phyloP scores from a whole-genome alignment of 2,329 filamentous ascomycete genomes.

The Balansia obtecta region DNA sequence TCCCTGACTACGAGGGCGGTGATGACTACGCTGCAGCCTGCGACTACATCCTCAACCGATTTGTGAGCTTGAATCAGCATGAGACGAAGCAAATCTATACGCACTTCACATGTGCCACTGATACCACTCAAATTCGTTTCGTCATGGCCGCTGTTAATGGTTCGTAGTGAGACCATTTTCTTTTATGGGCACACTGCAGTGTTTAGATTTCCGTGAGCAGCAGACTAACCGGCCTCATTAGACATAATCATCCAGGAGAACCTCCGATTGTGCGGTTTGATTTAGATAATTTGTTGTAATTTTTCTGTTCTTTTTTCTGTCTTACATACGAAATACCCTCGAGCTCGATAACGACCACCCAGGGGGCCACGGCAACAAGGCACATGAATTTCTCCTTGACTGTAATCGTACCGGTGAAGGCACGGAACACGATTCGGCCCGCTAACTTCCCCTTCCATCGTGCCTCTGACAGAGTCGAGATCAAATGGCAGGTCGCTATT shows the following conservation, averaged over 20 bases:
- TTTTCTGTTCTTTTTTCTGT: slow-evolving; percentile 12
- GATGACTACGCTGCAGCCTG: slow-evolving; percentile 92
- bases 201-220: not conserved
- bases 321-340: slow-evolving; percentile 31
- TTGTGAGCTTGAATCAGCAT: slow-evolving; percentile 96
- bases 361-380: slow-evolving; percentile 25
- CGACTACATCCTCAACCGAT: slow-evolving; percentile 98
- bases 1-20: slow-evolving; percentile 86
- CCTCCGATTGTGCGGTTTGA: slow-evolving; percentile 88
- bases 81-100: slow-evolving; percentile 99
- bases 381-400: slow-evolving; percentile 19
- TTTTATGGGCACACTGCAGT: not conserved
- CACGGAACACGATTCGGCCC: slow-evolving; percentile 8
- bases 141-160: slow-evolving; percentile 99
- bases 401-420: slow-evolving; percentile 18
- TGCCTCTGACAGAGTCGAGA: not conserved
- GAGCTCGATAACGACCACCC: slow-evolving; percentile 27
- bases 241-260: slow-evolving; percentile 99
- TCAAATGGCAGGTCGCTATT: not conserved
- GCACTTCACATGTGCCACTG: slow-evolving; percentile 96
- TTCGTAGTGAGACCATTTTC: slow-evolving; percentile 32
- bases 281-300: slow-evolving; percentile 47
- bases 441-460: not conserved
- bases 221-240: slow-evolving; percentile 34
- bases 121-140: slow-evolving; percentile 97